phyloP scores from a whole-genome alignment of 352 stramenopile species.

The Phytophthora pini region DNA sequence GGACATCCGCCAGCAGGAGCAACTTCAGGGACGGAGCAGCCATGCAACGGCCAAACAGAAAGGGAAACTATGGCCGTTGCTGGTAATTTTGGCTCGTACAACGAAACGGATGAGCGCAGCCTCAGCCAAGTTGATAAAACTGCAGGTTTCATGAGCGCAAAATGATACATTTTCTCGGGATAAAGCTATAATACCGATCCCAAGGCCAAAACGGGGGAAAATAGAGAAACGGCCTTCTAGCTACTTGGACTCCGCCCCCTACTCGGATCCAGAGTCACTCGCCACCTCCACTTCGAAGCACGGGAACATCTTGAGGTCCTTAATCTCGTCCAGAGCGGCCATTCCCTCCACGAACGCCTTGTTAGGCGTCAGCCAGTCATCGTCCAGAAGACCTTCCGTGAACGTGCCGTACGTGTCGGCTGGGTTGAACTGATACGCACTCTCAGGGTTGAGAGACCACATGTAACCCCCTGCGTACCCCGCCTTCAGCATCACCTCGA shows the following conservation, averaged over 20 bases:
- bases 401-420: conserved; percentile 66
- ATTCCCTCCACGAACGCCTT: conserved; percentile 67
- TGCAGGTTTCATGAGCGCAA: conserved; percentile 17
- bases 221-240: conserved; percentile 23
- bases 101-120: conserved; percentile 22
- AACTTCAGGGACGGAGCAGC: background rate
- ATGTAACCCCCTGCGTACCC: conserved; percentile 75
- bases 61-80: background rate
- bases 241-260: background rate
- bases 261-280: conserved; percentile 16
- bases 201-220: conserved; percentile 25
- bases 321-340: conserved; percentile 53
- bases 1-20: no score
- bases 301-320: conserved; percentile 71
- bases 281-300: conserved; percentile 50
- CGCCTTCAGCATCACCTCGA: conserved; percentile 62
- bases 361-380: conserved; percentile 80
- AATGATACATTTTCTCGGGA: conserved; percentile 39
- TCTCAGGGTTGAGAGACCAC: conserved; percentile 83
- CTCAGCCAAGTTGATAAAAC: background rate
- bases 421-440: conserved; percentile 79
- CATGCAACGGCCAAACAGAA: conserved; percentile 5
- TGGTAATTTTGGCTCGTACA: background rate
- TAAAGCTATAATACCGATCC: conserved; percentile 10
- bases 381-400: conserved; percentile 65